These are phyloP conservation scores for Thelonectria blattea DNA, from an alignment of 2,329 filamentous ascomycete species.

Conservation along the genomic window DNA sequence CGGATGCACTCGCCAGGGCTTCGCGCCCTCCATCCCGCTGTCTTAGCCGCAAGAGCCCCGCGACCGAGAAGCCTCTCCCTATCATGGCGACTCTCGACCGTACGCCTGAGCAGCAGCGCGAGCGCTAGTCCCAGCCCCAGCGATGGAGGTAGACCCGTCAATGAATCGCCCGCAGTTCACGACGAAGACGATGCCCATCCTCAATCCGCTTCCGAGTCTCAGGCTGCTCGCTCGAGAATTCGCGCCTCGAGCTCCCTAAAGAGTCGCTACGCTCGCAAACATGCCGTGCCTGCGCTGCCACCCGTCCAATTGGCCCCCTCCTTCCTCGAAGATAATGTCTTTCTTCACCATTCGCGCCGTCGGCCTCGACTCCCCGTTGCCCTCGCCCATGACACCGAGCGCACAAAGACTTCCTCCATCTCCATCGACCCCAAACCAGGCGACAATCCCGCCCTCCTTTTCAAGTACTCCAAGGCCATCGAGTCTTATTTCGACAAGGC, in stretches of 20 bases:
- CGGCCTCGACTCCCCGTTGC: constrained; percentile 41
- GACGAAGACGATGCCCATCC: constrained; percentile 37
- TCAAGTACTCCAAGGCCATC: constrained; percentile 36
- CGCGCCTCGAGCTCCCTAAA: constrained; percentile 37
- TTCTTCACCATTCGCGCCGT: constrained; percentile 30
- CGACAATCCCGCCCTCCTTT: constrained; percentile 30
- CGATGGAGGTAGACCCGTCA: constrained; percentile 38
- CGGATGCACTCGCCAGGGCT: constrained; percentile 42
- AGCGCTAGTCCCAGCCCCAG: constrained; percentile 26
- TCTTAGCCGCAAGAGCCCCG: constrained; percentile 36
- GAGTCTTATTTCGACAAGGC: constrained; percentile 43
- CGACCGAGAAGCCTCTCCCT: constrained; percentile 27
- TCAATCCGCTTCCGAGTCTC: constrained; percentile 37
- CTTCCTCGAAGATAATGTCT: constrained; percentile 62
- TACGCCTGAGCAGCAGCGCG: constrained; percentile 26
- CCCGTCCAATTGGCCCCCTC: constrained; percentile 60
- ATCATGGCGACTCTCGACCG: constrained; percentile 28
- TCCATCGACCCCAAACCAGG: constrained; percentile 33
- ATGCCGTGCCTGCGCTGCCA: constrained; percentile 52
- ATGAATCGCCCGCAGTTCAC: constrained; percentile 35
- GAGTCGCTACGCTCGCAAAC: constrained; percentile 42
- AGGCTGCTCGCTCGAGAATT: constrained; percentile 37
- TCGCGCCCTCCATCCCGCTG: constrained; percentile 39
- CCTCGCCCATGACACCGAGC: constrained; percentile 41
- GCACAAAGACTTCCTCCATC: constrained; percentile 41